Percentiles rank a stretch among this genome's conserved stretches.
Evolutionary conservation across 2,329 filamentous ascomycete genomes (phyloP).

Genomic region (Ophiostoma ips): DNA sequence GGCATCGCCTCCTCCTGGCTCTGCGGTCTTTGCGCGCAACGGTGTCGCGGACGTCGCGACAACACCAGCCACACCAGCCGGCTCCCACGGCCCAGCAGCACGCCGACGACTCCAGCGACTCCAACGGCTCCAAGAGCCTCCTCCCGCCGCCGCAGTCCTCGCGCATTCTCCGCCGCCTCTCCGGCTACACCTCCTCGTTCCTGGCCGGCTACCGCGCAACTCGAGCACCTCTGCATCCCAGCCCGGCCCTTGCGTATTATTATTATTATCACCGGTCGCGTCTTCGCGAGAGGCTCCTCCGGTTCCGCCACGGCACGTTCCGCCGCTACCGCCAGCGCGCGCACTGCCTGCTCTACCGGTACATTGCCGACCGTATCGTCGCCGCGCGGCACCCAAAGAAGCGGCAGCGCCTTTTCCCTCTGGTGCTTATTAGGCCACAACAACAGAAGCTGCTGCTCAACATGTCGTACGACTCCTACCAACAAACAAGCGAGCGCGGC

Average conservation of each 20-base stretch:
- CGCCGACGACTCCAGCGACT: not conserved
- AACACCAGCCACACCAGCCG: not conserved
- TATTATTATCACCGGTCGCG: not conserved
- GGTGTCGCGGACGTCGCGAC: constrained; percentile 7
- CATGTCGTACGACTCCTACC: constrained; percentile 19
- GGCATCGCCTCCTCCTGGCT: constrained; percentile 2
- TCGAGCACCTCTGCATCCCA: not conserved
- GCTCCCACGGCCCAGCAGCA: no score
- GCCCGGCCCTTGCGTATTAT: not conserved
- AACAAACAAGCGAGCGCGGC: constrained; percentile 42
- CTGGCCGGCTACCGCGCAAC: constrained; percentile 1
- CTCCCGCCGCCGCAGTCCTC: not conserved
- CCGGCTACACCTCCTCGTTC: not conserved
- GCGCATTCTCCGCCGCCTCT: not conserved
- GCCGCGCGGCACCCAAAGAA: constrained; percentile 36
- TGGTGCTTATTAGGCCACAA: no score
- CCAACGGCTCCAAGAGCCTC: not conserved
- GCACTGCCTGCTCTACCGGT: constrained; percentile 65
- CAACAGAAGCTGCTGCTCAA: not conserved
- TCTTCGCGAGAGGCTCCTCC: constrained; percentile 52
- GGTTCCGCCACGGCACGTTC: constrained; percentile 61
- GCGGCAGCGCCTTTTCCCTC: constrained; percentile 26
- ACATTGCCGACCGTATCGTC: constrained; percentile 54
- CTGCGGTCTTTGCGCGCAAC: constrained; percentile 6
- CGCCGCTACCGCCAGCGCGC: constrained; percentile 55